Evolutionary conservation across 768 basidiomycete genomes (phyloP).

Genomic region (Trametes meyenii): DNA sequence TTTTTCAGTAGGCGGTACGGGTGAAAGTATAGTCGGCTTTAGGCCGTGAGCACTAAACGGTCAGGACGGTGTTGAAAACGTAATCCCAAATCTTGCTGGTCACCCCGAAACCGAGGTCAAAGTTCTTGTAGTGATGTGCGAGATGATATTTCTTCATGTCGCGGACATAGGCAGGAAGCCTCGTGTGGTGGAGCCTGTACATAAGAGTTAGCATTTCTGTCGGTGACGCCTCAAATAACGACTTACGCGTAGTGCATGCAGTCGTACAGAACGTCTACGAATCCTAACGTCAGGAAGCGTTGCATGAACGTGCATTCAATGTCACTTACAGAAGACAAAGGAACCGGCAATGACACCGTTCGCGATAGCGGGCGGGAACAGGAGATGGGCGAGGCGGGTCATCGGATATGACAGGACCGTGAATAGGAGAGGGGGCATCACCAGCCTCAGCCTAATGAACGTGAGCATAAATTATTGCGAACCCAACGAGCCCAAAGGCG

Average conservation of each 20-base stretch:
- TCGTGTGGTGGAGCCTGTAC: conserved; percentile 78
- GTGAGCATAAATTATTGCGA: background rate
- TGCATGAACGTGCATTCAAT: background rate
- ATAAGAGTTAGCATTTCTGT: background rate
- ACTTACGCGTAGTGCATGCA: conserved; percentile 90
- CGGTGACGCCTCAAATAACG: conserved; percentile 7
- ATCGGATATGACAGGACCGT: conserved; percentile 77
- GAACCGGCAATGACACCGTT: conserved; percentile 90
- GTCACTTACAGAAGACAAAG: conserved; percentile 67
- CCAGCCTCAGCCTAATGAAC: conserved; percentile 72
- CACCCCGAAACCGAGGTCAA: conserved; percentile 95
- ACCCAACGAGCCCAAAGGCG: conserved; percentile 25
- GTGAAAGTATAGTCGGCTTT: background rate
- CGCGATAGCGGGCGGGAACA: conserved; percentile 85
- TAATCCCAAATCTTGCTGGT: conserved; percentile 97
- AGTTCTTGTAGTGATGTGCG: conserved; percentile 98
- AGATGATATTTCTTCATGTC: conserved; percentile 98
- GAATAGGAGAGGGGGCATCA: conserved; percentile 95
- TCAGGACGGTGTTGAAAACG: conserved; percentile 83
- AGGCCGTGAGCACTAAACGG: conserved; percentile 44
- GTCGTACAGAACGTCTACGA: conserved; percentile 77
- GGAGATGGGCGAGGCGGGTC: conserved; percentile 75
- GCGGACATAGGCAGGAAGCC: conserved; percentile 80
- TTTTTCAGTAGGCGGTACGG: background rate
- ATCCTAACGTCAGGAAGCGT: background rate